These are phyloP conservation scores for Termitomyces sp. DNA, from an alignment of 768 basidiomycete genomes.

Conservation along the genomic window DNA sequence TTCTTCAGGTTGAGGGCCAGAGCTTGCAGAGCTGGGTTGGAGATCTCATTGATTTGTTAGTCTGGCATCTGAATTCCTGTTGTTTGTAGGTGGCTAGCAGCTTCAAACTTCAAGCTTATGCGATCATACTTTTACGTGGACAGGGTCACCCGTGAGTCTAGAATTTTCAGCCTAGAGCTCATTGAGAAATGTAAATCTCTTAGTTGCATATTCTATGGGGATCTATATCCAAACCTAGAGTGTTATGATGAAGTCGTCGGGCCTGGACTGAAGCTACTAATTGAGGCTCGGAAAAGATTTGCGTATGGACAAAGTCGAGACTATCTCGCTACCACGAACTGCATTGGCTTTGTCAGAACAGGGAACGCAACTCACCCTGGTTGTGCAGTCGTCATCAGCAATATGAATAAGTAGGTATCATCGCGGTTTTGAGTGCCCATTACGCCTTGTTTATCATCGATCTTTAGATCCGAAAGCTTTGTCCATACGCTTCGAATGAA, in stretches of 20 bases:
- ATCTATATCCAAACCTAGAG: slow-evolving; percentile 71
- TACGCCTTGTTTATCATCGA: background rate
- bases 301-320: slow-evolving; percentile 68
- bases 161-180: background rate
- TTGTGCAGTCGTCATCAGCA: slow-evolving; percentile 74
- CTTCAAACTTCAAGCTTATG: slow-evolving; percentile 84
- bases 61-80: slow-evolving; percentile 1
- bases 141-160: slow-evolving; percentile 70
- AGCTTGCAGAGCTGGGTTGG: slow-evolving; percentile 80
- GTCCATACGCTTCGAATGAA: slow-evolving; percentile 61
- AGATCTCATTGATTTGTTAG: slow-evolving; percentile 18
- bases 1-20: slow-evolving; percentile 56
- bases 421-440: background rate
- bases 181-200: background rate
- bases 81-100: slow-evolving; percentile 53
- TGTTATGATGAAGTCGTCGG: slow-evolving; percentile 58
- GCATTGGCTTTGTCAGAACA: slow-evolving; percentile 73
- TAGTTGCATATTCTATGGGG: slow-evolving; percentile 88
- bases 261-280: slow-evolving; percentile 49
- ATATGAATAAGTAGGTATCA: slow-evolving; percentile 40
- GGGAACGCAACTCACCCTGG: slow-evolving; percentile 56
- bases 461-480: slow-evolving; percentile 28
- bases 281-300: slow-evolving; percentile 60
- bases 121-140: slow-evolving; percentile 70
- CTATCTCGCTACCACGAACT: slow-evolving; percentile 58